These are phyloP conservation scores for Penicillium subrubescens DNA, from an alignment of 495 filamentous ascomycete species.

Conservation along the genomic window DNA sequence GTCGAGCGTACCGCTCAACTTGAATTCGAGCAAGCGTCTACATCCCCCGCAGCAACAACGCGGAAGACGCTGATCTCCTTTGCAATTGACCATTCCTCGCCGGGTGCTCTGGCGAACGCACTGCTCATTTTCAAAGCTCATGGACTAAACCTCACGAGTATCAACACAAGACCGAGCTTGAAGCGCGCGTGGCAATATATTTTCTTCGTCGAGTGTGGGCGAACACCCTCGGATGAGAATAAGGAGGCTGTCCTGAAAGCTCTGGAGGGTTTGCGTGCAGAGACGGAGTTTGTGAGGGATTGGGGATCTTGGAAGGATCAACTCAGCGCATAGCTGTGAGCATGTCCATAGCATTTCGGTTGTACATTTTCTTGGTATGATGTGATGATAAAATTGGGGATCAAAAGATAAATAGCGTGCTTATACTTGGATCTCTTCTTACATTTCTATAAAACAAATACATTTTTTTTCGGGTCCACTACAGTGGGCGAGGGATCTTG, in stretches of 20 bases:
- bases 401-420: conserved; percentile 10
- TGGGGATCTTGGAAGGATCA: conserved; percentile 49
- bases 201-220: conserved; percentile 90
- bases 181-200: conserved; percentile 83
- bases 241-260: conserved; percentile 32
- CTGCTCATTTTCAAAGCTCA: conserved; percentile 73
- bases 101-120: conserved; percentile 80
- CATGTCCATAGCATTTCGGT: neutral
- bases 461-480: conserved; percentile 7
- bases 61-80: conserved; percentile 81
- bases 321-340: conserved; percentile 11
- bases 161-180: conserved; percentile 81
- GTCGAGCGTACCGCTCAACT: conserved; percentile 26
- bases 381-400: conserved; percentile 4
- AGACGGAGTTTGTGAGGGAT: conserved; percentile 42
- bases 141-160: conserved; percentile 83
- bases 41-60: conserved; percentile 20
- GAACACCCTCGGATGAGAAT: conserved; percentile 33
- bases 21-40: conserved; percentile 22
- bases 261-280: conserved; percentile 29
- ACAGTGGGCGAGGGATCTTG: neutral
- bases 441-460: neutral
- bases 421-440: neutral
- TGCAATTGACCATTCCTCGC: conserved; percentile 72
- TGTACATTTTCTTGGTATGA: conserved; percentile 9